Percentiles rank a stretch among this genome's conserved stretches.
phyloP scores from a whole-genome alignment of 371 early-diverging fungal species.

The Basidiobolus heterosporus region DNA sequence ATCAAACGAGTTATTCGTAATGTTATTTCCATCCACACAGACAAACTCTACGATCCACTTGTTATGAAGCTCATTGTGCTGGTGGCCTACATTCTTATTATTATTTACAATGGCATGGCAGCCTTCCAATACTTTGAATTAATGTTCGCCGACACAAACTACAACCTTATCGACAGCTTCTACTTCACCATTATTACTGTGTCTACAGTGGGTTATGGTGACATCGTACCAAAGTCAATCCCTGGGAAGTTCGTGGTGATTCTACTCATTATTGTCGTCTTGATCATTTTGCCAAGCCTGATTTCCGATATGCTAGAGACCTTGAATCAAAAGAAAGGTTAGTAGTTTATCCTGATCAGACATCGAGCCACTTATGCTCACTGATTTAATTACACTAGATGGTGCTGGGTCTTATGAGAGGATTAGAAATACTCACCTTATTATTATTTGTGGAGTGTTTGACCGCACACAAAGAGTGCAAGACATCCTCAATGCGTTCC shows the following conservation, averaged over 20 bases:
- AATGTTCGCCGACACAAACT: constrained; percentile 29
- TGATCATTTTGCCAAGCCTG: constrained; percentile 41
- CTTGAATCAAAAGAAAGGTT: constrained; percentile 24
- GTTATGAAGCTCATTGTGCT: constrained; percentile 38
- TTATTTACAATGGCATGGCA: constrained; percentile 51
- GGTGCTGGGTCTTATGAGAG: constrained; percentile 9
- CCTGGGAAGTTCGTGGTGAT: constrained; percentile 48
- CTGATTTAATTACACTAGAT: no score
- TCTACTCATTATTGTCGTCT: constrained; percentile 40
- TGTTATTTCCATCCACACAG: constrained; percentile 27
- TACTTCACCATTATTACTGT: constrained; percentile 46
- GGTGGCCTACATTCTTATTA: constrained; percentile 34
- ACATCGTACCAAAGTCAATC: constrained; percentile 43
- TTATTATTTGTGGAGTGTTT: constrained; percentile 40
- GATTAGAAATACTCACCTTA: constrained; percentile 27
- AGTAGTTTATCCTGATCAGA: constrained; percentile 9
- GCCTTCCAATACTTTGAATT: constrained; percentile 51
- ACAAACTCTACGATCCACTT: constrained; percentile 31
- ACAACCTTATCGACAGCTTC: constrained; percentile 29
- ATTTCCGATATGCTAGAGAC: constrained; percentile 37
- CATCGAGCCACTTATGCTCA: background rate
- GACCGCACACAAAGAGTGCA: constrained; percentile 27
- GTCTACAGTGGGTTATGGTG: constrained; percentile 71
- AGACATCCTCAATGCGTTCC: constrained; percentile 39
- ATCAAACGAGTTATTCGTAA: constrained; percentile 38